Evolutionary conservation across 768 basidiomycete genomes (phyloP), one percentile per base, ranked within the genome.

Genomic region (Termitomyces bulborhizus): DNA sequence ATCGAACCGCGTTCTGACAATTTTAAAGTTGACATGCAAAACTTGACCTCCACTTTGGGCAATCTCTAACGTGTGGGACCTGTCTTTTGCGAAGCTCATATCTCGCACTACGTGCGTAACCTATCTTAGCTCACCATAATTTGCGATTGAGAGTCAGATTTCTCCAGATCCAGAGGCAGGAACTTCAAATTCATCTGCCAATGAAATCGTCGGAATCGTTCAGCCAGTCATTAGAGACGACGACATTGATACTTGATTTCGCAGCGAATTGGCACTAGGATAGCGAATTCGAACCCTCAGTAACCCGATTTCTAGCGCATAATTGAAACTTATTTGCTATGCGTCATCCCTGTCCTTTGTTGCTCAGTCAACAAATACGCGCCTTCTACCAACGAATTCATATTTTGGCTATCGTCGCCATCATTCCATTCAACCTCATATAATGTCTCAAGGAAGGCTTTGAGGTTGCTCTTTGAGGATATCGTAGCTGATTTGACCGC

Each of bases 41-140:
- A 54, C 11, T 40, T 54, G 18, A 54, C 53, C 31, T 54, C 53
- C 11, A 46, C 53, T 54, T 45, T 54, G 9, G 37, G 53, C 16
- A 54, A 44, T 29, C 53, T 54, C 5, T 56, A 34, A 18, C 13
- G 26, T n/a, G 27, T n/a, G n/a, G 39, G 29, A 29, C n/a, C 36
- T 39, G 36, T 48, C 47, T 37, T 2, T 27, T 37, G 0, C 8
- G 21, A 37, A 49, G 21, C 24, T 7, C 15, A n/a, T 39, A 50
- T 16, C 29, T 27, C 12, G 26, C 6, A 3, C 37, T 39, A 27
- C 16, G 37, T 40, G 26, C 11, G 26, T 39, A 29, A 29, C 12
- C 3, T 5, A 27, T 39, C 4, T 24, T 16, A 4, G 7, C 9
- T 37, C 49, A n/a, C 39, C 11, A 16, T 4, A 39, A 12, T 6